Base-by-base conservation (phyloP, 1,284 basidiomycete species). In the Ustilago vetiveriae region DNA sequence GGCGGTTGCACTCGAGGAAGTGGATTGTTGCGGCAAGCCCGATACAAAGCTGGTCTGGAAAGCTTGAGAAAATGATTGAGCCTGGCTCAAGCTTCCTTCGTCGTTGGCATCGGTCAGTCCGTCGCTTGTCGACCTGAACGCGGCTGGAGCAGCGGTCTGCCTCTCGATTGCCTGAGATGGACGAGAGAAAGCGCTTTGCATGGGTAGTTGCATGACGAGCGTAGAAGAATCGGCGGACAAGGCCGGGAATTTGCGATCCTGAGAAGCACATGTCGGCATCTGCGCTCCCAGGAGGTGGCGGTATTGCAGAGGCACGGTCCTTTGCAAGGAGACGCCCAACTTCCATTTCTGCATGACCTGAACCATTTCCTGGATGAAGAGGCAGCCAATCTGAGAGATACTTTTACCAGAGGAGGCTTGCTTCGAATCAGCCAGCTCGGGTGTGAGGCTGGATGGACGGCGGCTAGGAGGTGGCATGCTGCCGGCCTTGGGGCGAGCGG, bases 281-380 rank as follows among this genome's bases (percentile, higher is more conserved):
- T 48, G 13, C 17, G 24, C 47, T 51, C 23, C 35, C 47, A 14
- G 58, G 46, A 23, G 57, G 26, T 52, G 41, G 5, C 55, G 51
- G n/a, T 29, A 58, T 7, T 59, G 63, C 19, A 44, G 51, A 16
- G 63, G 55, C n/a, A 66, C 36, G 3, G 29, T 33, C 8, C 66
- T 35, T 17, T 63, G 66, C 19, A 69, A 24, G n/a, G 66, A 69
- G 1, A 36, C 46, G 4, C 54, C 66, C 16, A 69, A 46, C 55
- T 69, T 69, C 66, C 66, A 69, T 37, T 69, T 63, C 17, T 63
- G 55, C 66, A 69, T 69, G 29, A 57, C 66, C 30, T 63, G 66
- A 10, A 54, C 40, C 66, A 69, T 69, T 26, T 69, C 66, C 36
- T 58, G 59, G 35, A 69, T 59, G 21, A 69, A 69, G 19, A 69